Percentiles rank a stretch among this genome's conserved stretches.
Conservation (phyloP, 1,284 basidiomycete genomes). For the Ceratobasidium sp. region DNA sequence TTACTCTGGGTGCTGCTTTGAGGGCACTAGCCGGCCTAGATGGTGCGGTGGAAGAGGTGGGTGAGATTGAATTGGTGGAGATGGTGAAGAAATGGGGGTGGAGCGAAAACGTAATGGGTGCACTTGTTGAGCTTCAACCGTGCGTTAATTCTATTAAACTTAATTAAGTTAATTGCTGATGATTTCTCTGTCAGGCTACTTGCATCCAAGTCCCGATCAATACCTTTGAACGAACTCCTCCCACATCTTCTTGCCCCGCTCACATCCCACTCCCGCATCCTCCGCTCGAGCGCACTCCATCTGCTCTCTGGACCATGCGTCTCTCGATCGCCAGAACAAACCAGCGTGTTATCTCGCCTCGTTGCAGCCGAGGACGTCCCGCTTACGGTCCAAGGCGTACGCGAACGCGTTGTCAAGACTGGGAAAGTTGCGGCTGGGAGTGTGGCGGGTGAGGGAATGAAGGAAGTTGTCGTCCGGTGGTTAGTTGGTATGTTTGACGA, state of each 20-base stretch:
- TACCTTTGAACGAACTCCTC: constrained; percentile 2
- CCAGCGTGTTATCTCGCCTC: constrained; percentile 72
- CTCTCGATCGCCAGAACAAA: constrained; percentile 19
- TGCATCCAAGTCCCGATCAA: neutral
- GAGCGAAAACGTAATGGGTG: constrained; percentile 44
- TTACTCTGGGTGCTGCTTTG: neutral
- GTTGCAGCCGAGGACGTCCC: constrained; percentile 80
- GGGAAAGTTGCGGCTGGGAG: constrained; percentile 52
- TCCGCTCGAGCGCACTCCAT: constrained; percentile 53
- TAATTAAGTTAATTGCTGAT: neutral
- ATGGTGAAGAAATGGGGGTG: constrained; percentile 42
- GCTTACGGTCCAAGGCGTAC: constrained; percentile 80
- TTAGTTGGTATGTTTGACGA: constrained; percentile 65
- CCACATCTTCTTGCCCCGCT: constrained; percentile 31
- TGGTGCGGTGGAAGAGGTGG: neutral
- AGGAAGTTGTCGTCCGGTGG: constrained; percentile 73
- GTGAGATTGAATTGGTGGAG: neutral
- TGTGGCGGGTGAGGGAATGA: constrained; percentile 64
- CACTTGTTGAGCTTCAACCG: constrained; percentile 48
- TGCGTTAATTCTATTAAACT: constrained; percentile 47
- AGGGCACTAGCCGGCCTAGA: neutral
- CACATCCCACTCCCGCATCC: constrained; percentile 37
- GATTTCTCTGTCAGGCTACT: neutral
- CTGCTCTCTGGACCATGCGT: constrained; percentile 55
- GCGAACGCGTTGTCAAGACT: constrained; percentile 86